These are phyloP conservation scores for Selenicereus undatus DNA, from an alignment of 148 eudicot genomes.

Conservation along the genomic window DNA sequence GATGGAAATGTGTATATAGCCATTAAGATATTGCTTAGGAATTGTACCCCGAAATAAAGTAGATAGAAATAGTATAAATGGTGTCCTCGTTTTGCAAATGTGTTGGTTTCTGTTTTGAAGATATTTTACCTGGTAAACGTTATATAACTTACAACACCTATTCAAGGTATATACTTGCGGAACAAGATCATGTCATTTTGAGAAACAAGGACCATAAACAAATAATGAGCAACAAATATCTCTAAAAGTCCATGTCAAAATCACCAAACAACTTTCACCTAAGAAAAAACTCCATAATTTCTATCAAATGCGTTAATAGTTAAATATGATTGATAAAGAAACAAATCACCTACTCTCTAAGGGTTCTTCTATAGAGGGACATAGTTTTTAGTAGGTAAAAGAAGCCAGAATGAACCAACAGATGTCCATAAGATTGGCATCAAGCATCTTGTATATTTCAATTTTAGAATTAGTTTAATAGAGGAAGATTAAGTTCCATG, in stretches of 20 bases:
- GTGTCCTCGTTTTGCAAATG: too few relatives aligned
- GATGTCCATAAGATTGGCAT: too few relatives aligned
- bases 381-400: constrained; percentile 68
- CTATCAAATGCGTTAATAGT: background rate
- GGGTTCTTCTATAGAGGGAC: constrained; percentile 83
- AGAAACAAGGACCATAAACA: background rate
- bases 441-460: too few relatives aligned
- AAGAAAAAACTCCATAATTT: background rate
- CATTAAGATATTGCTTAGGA: too few relatives aligned
- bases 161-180: constrained; percentile 6
- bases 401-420: constrained; percentile 78
- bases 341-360: constrained; percentile 89
- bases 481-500: too few relatives aligned
- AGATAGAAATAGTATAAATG: too few relatives aligned
- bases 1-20: too few relatives aligned
- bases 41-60: too few relatives aligned
- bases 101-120: too few relatives aligned
- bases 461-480: too few relatives aligned
- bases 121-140: background rate
- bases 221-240: background rate
- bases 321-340: background rate
- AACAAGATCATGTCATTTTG: background rate
- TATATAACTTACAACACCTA: background rate
- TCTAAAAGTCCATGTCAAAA: background rate
- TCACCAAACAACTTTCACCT: background rate